phyloP scores from a whole-genome alignment of 2,329 filamentous ascomycete genomes.

The Xylariaceae sp. region DNA sequence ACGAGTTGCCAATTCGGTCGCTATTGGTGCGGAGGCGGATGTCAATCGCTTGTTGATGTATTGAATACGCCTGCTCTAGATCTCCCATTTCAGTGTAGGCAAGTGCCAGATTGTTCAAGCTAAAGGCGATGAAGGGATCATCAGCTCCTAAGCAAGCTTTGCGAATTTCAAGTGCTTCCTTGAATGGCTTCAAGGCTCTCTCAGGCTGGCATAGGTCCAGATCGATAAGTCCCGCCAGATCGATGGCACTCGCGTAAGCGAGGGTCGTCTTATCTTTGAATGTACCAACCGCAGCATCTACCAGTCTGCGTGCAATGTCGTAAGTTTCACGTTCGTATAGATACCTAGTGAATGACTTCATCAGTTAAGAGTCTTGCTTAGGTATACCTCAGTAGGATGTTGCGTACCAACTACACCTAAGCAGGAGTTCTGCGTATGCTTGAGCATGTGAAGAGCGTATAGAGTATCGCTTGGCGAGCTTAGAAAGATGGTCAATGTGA shows the following conservation, averaged over 20 bases:
- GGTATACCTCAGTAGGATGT: too few species aligned
- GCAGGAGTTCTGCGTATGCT: constrained; percentile 25
- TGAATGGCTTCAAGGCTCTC: constrained; percentile 24
- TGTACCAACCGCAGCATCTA: constrained; percentile 23
- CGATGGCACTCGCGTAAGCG: constrained; percentile 30
- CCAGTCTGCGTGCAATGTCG: constrained; percentile 22
- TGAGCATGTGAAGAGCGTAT: constrained; percentile 11
- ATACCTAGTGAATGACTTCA: constrained; percentile 23
- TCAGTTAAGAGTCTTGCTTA: not conserved
- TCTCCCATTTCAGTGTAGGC: constrained; percentile 34
- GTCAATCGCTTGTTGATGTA: constrained; percentile 31
- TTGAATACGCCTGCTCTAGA: constrained; percentile 27
- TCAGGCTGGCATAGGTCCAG: constrained; percentile 27
- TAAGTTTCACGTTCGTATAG: constrained; percentile 34
- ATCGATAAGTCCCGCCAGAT: constrained; percentile 32
- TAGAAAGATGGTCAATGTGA: constrained; percentile 28
- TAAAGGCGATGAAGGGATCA: constrained; percentile 30
- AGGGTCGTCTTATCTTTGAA: constrained; percentile 25
- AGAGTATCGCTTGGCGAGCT: constrained; percentile 18
- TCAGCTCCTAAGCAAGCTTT: constrained; percentile 19
- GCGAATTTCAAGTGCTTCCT: constrained; percentile 24
- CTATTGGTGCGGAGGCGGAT: constrained; percentile 31
- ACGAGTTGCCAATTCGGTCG: constrained; percentile 37
- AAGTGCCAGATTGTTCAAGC: constrained; percentile 33
- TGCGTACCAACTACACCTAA: constrained; percentile 28